A percentile compares a stretch with the other conserved stretches of the same genome.
Evolutionary conservation across 371 early-diverging fungal genomes (phyloP).

Genomic region (Rhizopus sp.): DNA sequence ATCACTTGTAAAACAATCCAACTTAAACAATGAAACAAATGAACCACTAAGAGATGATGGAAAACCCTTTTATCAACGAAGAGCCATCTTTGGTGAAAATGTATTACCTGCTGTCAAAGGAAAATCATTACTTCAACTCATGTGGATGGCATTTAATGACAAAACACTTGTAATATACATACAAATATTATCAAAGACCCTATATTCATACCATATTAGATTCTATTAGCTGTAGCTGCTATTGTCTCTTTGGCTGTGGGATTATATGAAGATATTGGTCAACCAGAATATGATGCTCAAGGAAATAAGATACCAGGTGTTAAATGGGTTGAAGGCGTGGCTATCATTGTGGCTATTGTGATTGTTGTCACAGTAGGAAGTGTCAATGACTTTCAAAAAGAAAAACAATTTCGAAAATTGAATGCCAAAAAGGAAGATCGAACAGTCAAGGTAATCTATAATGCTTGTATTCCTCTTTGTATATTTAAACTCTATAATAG

Average conservation of each 20-base stretch:
- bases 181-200: neutral
- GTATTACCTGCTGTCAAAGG: constrained; percentile 66
- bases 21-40: neutral
- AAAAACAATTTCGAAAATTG: constrained; percentile 80
- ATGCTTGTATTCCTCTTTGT: neutral
- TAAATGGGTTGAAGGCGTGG: constrained; percentile 80
- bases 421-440: constrained; percentile 87
- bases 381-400: constrained; percentile 88
- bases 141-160: constrained; percentile 85
- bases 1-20: neutral
- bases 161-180: constrained; percentile 69
- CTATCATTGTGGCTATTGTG: constrained; percentile 79
- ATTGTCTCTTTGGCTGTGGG: constrained; percentile 86
- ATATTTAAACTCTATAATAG: constrained; percentile 38
- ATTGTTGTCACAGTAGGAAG: constrained; percentile 81
- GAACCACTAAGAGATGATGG: neutral
- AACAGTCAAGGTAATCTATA: constrained; percentile 59
- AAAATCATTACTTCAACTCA: constrained; percentile 69
- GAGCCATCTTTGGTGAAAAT: constrained; percentile 62
- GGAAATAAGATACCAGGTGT: constrained; percentile 52
- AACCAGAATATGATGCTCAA: constrained; percentile 40
- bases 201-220: constrained; percentile 36
- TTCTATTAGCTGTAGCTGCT: constrained; percentile 82
- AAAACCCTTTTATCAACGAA: constrained; percentile 39
- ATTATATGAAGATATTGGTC: constrained; percentile 78